phyloP scores from a whole-genome alignment of 768 basidiomycete species.

The Suillus cothurnatus region DNA sequence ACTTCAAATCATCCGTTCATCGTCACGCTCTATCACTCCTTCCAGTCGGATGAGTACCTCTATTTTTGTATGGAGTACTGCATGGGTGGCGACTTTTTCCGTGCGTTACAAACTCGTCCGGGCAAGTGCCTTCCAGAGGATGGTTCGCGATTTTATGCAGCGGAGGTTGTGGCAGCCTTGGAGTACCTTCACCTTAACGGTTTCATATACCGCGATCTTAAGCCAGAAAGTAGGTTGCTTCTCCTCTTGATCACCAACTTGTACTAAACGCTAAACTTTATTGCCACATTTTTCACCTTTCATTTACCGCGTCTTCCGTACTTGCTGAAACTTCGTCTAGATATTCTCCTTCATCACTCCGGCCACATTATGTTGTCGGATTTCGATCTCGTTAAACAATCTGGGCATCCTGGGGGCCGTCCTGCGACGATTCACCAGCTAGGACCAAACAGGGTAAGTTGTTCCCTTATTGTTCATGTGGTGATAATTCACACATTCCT shows the following conservation, averaged over 20 bases:
- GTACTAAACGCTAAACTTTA: too few relatives aligned
- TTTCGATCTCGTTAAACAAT: slow-evolving; percentile 99
- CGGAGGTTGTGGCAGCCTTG: slow-evolving; percentile 95
- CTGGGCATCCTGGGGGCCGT: slow-evolving; percentile 79
- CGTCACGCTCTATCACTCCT: too few relatives aligned
- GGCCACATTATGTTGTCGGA: slow-evolving; percentile 99
- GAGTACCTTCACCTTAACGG: slow-evolving; percentile 99
- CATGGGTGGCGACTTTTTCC: too few relatives aligned
- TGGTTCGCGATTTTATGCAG: slow-evolving; percentile 95
- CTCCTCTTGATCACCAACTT: too few relatives aligned
- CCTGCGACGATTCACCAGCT: slow-evolving; percentile 86
- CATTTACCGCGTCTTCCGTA: too few relatives aligned
- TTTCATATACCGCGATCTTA: slow-evolving; percentile 97
- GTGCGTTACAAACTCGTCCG: slow-evolving; percentile 90
- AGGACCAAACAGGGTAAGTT: slow-evolving; percentile 83
- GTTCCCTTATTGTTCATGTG: slow-evolving; percentile 13
- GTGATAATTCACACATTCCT: slow-evolving; percentile 11
- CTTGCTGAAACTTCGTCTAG: too few relatives aligned
- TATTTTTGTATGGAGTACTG: too few relatives aligned
- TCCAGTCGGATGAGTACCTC: too few relatives aligned
- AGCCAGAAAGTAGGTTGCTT: too few relatives aligned
- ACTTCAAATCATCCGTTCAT: too few relatives aligned
- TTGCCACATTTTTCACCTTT: too few relatives aligned
- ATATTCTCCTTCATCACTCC: too few relatives aligned
- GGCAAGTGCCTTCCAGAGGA: slow-evolving; percentile 98